phyloP scores from a whole-genome alignment of 495 filamentous ascomycete genomes.

The Aspergillus diversus region DNA sequence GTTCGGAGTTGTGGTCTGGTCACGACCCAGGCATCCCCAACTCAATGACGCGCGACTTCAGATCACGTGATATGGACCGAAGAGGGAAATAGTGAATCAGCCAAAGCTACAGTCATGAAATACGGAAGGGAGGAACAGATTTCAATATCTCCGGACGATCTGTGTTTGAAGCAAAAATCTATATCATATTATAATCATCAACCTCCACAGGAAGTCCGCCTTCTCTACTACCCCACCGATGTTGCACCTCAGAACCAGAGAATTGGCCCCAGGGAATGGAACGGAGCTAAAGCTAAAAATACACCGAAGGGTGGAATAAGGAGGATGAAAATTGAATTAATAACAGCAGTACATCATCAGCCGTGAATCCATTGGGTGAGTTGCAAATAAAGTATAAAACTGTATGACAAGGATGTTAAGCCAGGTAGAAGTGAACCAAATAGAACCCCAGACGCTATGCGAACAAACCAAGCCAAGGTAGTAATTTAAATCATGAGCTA shows the following conservation, averaged over 20 bases:
- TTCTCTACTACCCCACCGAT: neutral
- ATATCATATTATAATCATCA: neutral
- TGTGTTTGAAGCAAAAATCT: neutral
- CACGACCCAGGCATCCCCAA: neutral
- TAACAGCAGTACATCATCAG: constrained; percentile 14
- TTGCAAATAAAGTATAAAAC: constrained; percentile 17
- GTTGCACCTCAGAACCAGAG: neutral
- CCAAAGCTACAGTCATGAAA: no score
- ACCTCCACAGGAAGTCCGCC: constrained; percentile 1
- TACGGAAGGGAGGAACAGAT: no score
- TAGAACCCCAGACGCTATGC: constrained; percentile 51
- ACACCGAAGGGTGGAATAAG: neutral
- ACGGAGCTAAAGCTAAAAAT: neutral
- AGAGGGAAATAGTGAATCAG: neutral
- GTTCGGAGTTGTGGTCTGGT: neutral
- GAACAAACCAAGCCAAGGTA: constrained; percentile 41
- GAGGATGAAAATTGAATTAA: constrained; percentile 7
- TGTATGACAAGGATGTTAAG: constrained; percentile 20
- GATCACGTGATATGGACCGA: constrained; percentile 1
- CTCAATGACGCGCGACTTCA: neutral
- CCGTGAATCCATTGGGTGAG: constrained; percentile 12
- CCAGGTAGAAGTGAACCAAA: constrained; percentile 19
- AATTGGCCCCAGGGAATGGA: neutral
- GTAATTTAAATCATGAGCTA: constrained; percentile 24
- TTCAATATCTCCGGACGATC: no score